Evolutionary conservation across 2,329 filamentous ascomycete genomes (phyloP), one percentile per base, ranked within the genome.

Genomic region (Apiospora hydei): DNA sequence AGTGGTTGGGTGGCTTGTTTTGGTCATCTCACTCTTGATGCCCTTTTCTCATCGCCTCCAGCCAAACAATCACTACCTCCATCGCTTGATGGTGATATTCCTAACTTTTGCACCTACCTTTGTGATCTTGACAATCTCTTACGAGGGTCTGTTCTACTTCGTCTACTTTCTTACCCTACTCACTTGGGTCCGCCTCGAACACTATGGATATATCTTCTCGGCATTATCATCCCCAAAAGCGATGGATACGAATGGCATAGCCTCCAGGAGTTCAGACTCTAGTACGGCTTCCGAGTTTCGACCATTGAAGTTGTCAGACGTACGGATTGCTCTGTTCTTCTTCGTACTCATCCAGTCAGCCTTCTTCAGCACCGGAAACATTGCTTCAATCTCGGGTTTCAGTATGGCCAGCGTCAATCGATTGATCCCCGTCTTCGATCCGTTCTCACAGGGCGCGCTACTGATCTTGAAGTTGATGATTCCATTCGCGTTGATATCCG

Each of bases 361-460:
- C 69, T 99, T 99, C 83, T 99, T 98, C 88, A 94, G 92, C 83
- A 98, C 96, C 0, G 96, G 96, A 75, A 99, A 99, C 84, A 91
- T 99, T 72, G 96, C 96, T 0, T 98, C 96, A 0, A 84, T 99
- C 71, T 97, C 95, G 21, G 94, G 94, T 0, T 99, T 99, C 85
- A 97, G 93, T 74, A 86, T 99, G 53, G 96, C 98, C 72, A 95
- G 93, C 77, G 96, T 99, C 8, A 89, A 87, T 80, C 92, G 96
- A 2, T 89, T 99, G 8, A 88, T 98, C 69, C 96, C 96, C 5
- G 86, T 99, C 73, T 99, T 99, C 82, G 94, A 96, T 79, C 96
- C 96, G 14, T 97, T 98, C 81, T 93, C 92, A 1, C 97, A 99
- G 82, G 94, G 92, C 41, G 94, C 95, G 0, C 88, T 99, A 1